Conservation (phyloP, 2,329 filamentous ascomycete species). For the Claviceps quebecensis region DNA sequence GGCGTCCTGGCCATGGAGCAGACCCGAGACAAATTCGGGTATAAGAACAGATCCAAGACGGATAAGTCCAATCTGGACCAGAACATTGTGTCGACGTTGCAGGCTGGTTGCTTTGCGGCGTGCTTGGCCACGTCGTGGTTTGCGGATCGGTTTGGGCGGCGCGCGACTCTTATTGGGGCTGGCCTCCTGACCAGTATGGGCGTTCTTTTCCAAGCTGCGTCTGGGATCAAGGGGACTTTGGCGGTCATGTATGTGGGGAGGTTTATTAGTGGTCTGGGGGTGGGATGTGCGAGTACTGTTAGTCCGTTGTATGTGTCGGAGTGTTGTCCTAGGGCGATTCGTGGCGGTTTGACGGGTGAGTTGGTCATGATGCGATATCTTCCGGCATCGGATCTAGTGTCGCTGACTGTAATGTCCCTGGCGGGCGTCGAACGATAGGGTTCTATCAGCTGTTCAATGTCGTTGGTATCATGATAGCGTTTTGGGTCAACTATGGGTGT, state of each 20-base stretch:
- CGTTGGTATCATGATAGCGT: slow-evolving; percentile 27
- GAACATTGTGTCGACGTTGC: slow-evolving; percentile 57
- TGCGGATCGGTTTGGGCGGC: slow-evolving; percentile 42
- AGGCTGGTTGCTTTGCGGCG: slow-evolving; percentile 54
- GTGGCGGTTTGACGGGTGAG: slow-evolving; percentile 33
- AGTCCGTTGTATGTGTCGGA: slow-evolving; percentile 33
- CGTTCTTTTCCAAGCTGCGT: slow-evolving; percentile 48
- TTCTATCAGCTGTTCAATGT: slow-evolving; percentile 38
- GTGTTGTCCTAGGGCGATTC: slow-evolving; percentile 35
- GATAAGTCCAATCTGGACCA: slow-evolving; percentile 40
- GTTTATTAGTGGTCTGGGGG: slow-evolving; percentile 34
- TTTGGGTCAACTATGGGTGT: slow-evolving; percentile 39
- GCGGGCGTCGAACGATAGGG: slow-evolving; percentile 11
- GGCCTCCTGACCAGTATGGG: slow-evolving; percentile 46
- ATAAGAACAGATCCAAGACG: slow-evolving; percentile 13
- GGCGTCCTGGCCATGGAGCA: slow-evolving; percentile 48
- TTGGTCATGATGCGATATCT: neutral
- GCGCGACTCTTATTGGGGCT: slow-evolving; percentile 37
- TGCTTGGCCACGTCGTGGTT: slow-evolving; percentile 42
- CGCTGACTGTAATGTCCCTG: neutral
- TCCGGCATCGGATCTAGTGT: neutral
- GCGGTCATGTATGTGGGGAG: slow-evolving; percentile 53
- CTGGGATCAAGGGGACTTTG: slow-evolving; percentile 38
- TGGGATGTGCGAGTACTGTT: slow-evolving; percentile 34
- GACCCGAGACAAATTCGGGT: slow-evolving; percentile 34